Evolutionary conservation across 352 stramenopile genomes (phyloP).

Genomic region (Globisporangium barbulae): DNA sequence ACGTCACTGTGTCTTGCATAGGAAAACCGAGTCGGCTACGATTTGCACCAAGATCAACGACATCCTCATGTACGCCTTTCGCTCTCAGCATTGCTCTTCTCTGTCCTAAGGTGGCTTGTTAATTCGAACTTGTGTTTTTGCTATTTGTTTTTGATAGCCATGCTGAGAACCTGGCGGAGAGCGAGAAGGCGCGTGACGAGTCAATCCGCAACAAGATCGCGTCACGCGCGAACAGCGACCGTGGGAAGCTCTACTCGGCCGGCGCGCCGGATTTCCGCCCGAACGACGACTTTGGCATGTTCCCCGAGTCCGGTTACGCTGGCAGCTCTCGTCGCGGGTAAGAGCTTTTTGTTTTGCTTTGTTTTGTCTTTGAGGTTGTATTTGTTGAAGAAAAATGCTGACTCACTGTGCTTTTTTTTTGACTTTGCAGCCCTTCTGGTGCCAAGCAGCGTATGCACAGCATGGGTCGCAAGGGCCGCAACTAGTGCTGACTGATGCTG

Average conservation of each 20-base stretch:
- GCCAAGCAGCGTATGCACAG: conserved; percentile 44
- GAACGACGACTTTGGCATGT: conserved; percentile 45
- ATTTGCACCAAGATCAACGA: conserved; percentile 66
- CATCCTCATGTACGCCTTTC: conserved; percentile 49
- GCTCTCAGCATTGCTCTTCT: neutral
- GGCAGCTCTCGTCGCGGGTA: conserved; percentile 42
- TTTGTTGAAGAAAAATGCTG: neutral
- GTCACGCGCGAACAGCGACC: conserved; percentile 43
- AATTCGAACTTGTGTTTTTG: neutral
- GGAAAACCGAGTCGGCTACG: conserved; percentile 54
- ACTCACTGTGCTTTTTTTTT: conserved; percentile 1
- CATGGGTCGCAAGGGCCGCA: conserved; percentile 58
- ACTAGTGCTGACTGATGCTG: conserved; percentile 20
- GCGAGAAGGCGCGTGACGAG: conserved; percentile 48
- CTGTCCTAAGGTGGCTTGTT: no score
- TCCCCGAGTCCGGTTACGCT: conserved; percentile 30
- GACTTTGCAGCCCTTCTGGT: conserved; percentile 13
- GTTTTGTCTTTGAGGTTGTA: neutral
- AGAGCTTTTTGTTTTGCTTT: neutral
- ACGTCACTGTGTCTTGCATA: conserved; percentile 10
- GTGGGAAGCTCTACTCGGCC: conserved; percentile 31
- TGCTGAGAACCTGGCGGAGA: conserved; percentile 51
- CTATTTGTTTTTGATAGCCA: conserved; percentile 24
- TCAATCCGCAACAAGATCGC: conserved; percentile 52
- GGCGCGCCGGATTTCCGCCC: conserved; percentile 26